Base-by-base conservation (phyloP, 2,329 filamentous ascomycete species). In the Ophiostoma montium region DNA sequence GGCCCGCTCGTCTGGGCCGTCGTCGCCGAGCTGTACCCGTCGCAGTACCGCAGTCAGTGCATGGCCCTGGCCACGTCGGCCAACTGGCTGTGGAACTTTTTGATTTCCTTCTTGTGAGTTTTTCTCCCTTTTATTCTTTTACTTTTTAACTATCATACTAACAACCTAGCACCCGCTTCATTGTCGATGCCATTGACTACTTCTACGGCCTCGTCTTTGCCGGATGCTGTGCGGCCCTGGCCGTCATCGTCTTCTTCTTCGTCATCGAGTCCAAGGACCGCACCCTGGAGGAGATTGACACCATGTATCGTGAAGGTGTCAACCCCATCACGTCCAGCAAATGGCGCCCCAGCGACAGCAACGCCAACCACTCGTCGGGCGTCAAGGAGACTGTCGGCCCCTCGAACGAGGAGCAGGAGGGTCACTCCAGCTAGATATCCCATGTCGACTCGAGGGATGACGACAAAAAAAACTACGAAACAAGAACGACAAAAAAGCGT, bases 31-130 rank as follows among this genome's bases (percentile, higher is more conserved):
- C 77, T 81, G 54, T 81, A 71, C 62, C 76, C 77, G 2, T 68
- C 81, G 41, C 77, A 75, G 64, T 68, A 70, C 44, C 76, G 82
- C 44, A 80, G 80, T 15, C 75, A 74, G 58, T 74, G 71, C 5
- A 74, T 86, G 56, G 76, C 75, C 36, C 74, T 85, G 50, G 76
- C 80, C 2, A 84, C 81, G 0, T 82, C 83, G 1, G 79, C 80
- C 47, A 86, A 87, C 67, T 46, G 23, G 45, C 46, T 52, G 7
- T 47, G 65, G 65, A 57, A 62, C 61, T 56, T 48, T 39, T 21
- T 31, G 35, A 44, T 52, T 7, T 46, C 43, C 3, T 35, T 47
- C 11, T 51, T 46, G 30, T 18, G n/a, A 15, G 27, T 35, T 18
- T 42, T 35, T 27, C 19, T 18, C 38, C 6, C 18, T 12, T 27